Evolutionary conservation across 805 yeast species (phyloP).

Genomic region (Metschnikowia rubicola): DNA sequence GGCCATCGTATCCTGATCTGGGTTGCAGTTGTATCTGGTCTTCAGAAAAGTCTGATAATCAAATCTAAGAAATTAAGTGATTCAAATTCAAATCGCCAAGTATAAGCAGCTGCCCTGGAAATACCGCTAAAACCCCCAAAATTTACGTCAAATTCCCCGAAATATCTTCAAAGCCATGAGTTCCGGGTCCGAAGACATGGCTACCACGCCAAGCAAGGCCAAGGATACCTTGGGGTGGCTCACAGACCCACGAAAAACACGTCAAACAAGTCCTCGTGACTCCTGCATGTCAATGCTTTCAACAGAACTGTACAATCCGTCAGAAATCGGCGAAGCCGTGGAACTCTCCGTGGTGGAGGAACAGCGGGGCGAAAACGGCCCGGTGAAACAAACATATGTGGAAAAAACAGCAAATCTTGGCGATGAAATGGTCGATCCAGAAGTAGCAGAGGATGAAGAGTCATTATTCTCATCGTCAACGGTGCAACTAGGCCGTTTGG

Average conservation of each 20-base stretch:
- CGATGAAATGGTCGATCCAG: not conserved
- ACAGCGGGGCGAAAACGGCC: constrained; percentile 6
- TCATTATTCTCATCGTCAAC: constrained; percentile 15
- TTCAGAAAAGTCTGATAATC: no score
- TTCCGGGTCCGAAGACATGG: not conserved
- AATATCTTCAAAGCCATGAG: not conserved
- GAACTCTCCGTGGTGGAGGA: constrained; percentile 11
- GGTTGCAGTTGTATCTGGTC: no score
- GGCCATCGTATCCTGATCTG: not conserved
- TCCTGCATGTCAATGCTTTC: constrained; percentile 10
- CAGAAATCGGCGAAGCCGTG: constrained; percentile 23
- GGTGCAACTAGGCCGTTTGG: constrained; percentile 21
- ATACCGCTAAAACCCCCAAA: no score
- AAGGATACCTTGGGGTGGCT: constrained; percentile 3
- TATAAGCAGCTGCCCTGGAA: no score
- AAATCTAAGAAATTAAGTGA: no score
- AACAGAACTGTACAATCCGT: constrained; percentile 17
- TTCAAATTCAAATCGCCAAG: no score
- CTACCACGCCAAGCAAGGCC: not conserved
- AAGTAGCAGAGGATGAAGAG: constrained; percentile 9
- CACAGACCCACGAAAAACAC: not conserved
- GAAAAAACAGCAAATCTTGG: not conserved
- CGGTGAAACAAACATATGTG: constrained; percentile 13
- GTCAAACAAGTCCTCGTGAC: constrained; percentile 3
- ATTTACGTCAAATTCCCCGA: no score